These are phyloP conservation scores for Raffaelea deltoideospora DNA, from an alignment of 2,329 filamentous ascomycete species.

Conservation along the genomic window DNA sequence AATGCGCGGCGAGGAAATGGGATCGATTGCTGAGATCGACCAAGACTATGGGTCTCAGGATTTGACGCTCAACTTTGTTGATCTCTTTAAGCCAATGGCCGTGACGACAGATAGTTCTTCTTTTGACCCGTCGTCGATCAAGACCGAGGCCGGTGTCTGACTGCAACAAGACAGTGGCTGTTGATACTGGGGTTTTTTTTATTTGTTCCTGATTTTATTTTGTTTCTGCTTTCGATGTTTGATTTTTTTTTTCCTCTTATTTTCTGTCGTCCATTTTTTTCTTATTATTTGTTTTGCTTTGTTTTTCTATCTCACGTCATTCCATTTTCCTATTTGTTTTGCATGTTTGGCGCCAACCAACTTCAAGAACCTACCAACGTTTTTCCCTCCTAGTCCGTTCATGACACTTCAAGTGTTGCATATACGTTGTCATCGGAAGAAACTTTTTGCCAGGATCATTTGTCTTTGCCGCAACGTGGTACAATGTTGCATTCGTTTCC, in stretches of 20 bases:
- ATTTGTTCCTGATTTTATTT: constrained; percentile 10
- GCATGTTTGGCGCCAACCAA: no score
- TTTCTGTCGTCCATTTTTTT: no score
- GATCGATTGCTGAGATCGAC: constrained; percentile 54
- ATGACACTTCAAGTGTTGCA: no score
- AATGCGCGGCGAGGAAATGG: constrained; percentile 49
- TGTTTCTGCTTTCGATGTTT: constrained; percentile 1
- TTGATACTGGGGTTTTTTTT: constrained; percentile 11
- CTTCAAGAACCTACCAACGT: no score
- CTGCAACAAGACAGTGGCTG: constrained; percentile 15
- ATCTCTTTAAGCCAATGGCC: constrained; percentile 49
- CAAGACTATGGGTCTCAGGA: constrained; percentile 48
- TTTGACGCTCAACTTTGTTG: constrained; percentile 55
- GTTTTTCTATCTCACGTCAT: neutral
- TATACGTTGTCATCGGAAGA: no score
- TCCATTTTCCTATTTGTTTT: no score
- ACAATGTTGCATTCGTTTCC: constrained; percentile 9
- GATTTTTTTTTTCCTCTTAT: neutral
- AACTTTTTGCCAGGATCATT: no score
- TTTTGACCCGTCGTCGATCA: constrained; percentile 25
- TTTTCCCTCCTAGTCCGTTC: no score
- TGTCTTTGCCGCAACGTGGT: no score
- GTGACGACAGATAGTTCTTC: constrained; percentile 26
- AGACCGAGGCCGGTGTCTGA: constrained; percentile 17
- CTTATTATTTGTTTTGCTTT: neutral